phyloP scores from a whole-genome alignment of 2,329 filamentous ascomycete genomes.

The Gremmenia infestans region DNA sequence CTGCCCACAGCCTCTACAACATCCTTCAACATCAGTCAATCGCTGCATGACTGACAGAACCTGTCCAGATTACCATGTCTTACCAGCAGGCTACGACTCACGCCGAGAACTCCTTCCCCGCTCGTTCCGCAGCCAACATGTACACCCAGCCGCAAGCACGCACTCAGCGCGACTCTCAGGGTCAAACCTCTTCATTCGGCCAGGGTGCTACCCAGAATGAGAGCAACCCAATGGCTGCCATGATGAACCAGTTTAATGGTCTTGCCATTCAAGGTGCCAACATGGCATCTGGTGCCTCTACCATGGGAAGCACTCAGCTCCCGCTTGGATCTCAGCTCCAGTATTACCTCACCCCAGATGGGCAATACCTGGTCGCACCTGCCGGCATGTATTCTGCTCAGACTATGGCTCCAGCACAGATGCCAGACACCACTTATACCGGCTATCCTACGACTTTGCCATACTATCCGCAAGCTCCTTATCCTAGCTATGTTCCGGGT shows the following conservation, averaged over 20 bases:
- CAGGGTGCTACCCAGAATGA: slow-evolving; percentile 20
- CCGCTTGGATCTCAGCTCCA: slow-evolving; percentile 28
- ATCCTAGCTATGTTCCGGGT: slow-evolving; percentile 30
- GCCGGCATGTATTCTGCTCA: slow-evolving; percentile 29
- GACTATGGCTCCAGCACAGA: slow-evolving; percentile 22
- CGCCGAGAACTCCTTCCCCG: slow-evolving; percentile 24
- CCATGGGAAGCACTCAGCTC: slow-evolving; percentile 26
- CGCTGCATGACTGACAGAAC: slow-evolving; percentile 11
- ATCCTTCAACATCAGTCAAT: not conserved
- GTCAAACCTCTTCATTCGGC: slow-evolving; percentile 22
- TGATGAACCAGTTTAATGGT: slow-evolving; percentile 29
- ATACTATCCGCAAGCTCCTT: slow-evolving; percentile 29
- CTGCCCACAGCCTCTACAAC: not conserved
- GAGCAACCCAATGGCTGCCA: slow-evolving; percentile 21
- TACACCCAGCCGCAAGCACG: slow-evolving; percentile 29
- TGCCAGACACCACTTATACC: slow-evolving; percentile 28
- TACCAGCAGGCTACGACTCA: slow-evolving; percentile 30
- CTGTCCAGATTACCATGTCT: slow-evolving; percentile 31
- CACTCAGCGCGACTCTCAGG: slow-evolving; percentile 25
- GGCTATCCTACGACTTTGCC: slow-evolving; percentile 27
- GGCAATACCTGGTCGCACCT: slow-evolving; percentile 31
- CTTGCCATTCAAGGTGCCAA: slow-evolving; percentile 31
- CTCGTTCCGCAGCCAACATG: slow-evolving; percentile 27
- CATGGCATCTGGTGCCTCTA: slow-evolving; percentile 29
- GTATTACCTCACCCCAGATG: slow-evolving; percentile 31